These are phyloP conservation scores for Suhomyces yuchorum DNA, from an alignment of 1,139 yeast species.

Conservation along the genomic window DNA sequence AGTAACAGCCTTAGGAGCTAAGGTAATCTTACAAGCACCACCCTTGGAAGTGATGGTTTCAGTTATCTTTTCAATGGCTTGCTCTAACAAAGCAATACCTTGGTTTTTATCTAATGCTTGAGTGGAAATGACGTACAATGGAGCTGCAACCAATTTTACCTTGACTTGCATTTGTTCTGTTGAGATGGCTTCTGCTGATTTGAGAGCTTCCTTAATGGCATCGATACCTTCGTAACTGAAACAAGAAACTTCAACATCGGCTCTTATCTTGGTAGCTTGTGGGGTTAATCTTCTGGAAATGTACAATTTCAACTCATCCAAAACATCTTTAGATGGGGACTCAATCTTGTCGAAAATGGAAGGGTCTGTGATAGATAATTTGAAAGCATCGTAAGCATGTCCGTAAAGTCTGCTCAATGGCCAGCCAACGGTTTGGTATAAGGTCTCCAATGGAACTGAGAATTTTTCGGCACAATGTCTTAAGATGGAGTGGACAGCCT, in stretches of 20 bases:
- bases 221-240: constrained; percentile 97
- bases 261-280: constrained; percentile 95
- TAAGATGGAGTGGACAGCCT: constrained; percentile 94
- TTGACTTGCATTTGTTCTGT: constrained; percentile 85
- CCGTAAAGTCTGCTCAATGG: constrained; percentile 95
- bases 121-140: constrained; percentile 89
- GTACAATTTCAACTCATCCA: constrained; percentile 80
- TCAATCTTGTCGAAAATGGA: constrained; percentile 79
- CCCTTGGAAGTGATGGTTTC: constrained; percentile 70
- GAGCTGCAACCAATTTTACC: constrained; percentile 96
- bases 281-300: constrained; percentile 95
- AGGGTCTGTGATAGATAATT: constrained; percentile 91
- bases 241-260: constrained; percentile 96
- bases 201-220: constrained; percentile 88
- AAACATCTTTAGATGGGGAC: constrained; percentile 70
- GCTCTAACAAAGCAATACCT: constrained; percentile 77
- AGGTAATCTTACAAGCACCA: constrained; percentile 88
- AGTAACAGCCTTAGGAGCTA: constrained; percentile 99
- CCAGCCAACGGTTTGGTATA: constrained; percentile 94
- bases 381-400: constrained; percentile 97
- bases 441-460: constrained; percentile 78
- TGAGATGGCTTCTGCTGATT: constrained; percentile 81
- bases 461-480: constrained; percentile 98
- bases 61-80: constrained; percentile 77
- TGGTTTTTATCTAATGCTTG: constrained; percentile 89